Conservation (phyloP, 345 rosid genomes). For the Atalantia buxifolia region DNA sequence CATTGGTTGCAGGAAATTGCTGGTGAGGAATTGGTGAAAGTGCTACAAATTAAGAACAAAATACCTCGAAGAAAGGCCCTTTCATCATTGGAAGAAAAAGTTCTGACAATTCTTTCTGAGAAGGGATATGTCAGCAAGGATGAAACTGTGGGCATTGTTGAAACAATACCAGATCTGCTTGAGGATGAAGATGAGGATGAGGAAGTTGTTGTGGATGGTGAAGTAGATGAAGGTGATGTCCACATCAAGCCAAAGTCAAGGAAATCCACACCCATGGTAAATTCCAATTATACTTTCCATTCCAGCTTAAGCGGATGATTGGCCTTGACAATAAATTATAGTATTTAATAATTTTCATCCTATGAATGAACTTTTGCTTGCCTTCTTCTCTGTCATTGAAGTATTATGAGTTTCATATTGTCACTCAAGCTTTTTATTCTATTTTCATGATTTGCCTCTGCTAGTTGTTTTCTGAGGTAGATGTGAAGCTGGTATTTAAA, state of each 20-base stretch:
- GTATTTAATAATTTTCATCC: background rate
- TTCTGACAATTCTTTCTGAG: slow-evolving; percentile 73
- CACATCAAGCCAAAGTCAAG: slow-evolving; percentile 83
- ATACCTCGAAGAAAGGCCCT: slow-evolving; percentile 92
- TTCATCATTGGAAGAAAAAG: slow-evolving; percentile 73
- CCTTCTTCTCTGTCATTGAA: slow-evolving; percentile 1
- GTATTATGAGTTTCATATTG: background rate
- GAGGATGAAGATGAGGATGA: slow-evolving; percentile 98
- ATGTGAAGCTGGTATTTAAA: slow-evolving; percentile 97
- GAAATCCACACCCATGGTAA: slow-evolving; percentile 72
- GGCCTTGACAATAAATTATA: background rate
- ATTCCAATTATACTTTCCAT: slow-evolving; percentile 14
- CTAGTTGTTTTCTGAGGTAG: slow-evolving; percentile 84
- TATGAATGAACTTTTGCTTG: background rate
- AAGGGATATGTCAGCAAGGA: slow-evolving; percentile 79
- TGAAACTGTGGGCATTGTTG: slow-evolving; percentile 44
- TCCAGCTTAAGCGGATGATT: background rate
- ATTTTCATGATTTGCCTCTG: slow-evolving; percentile 20
- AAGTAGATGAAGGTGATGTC: slow-evolving; percentile 97
- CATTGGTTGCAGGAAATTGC: slow-evolving; percentile 65
- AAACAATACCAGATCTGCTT: slow-evolving; percentile 58
- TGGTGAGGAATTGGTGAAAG: slow-evolving; percentile 69
- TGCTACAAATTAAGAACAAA: slow-evolving; percentile 75
- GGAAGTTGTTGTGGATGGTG: slow-evolving; percentile 95
- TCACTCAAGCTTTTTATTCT: slow-evolving; percentile 15